Base-by-base conservation (phyloP, 1,284 basidiomycete genomes). In the Irpex sp. region DNA sequence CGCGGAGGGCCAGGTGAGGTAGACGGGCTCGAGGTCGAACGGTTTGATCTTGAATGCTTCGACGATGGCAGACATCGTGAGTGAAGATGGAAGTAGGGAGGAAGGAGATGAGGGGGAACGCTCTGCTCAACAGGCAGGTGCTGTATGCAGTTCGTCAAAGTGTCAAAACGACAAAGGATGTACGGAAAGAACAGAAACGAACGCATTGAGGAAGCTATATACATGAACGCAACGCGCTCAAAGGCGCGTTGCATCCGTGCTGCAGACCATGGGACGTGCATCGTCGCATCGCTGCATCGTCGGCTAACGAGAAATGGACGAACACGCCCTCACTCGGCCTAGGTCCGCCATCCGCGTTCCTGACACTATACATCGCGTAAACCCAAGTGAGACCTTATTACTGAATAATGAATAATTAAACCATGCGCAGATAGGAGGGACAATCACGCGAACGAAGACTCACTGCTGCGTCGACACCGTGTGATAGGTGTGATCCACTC, bases 1-100 rank as follows among this genome's bases (percentile, higher is more conserved):
- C 0, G 83, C 85, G 62, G 86, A 80, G 44, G 75, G 76, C 89
- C 89, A 92, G 11, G 82, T 76, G 13, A 80, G 81, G 69, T 80
- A 84, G 66, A 89, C 71, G 37, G 87, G 85, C 66, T 85, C 82
- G 67, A 91, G 83, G 76, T 91, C 83, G 72, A 85, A 90, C 19
- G 86, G 82, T 69, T 91, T 89, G 71, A 89, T 78, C 75, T 87
- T 89, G 82, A 92, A 91, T 59, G 85, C 86, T 70, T 85, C 84
- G 52, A 91, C 82, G 79, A 91, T 86, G 57, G 69, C 58, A 15
- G 68, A 65, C 67, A 68, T 68, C 19, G 40, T 52, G 9, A 31
- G 13, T 31, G 9, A 26, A 40, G 5, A 11, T 13, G 40, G 7
- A 11, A 47, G 49, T 52, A 52, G 49, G 21, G 19, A 21, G 21